These are phyloP conservation scores for Jimgerdemannia flammicorona DNA, from an alignment of 192 early-diverging fungal genomes.

Conservation along the genomic window DNA sequence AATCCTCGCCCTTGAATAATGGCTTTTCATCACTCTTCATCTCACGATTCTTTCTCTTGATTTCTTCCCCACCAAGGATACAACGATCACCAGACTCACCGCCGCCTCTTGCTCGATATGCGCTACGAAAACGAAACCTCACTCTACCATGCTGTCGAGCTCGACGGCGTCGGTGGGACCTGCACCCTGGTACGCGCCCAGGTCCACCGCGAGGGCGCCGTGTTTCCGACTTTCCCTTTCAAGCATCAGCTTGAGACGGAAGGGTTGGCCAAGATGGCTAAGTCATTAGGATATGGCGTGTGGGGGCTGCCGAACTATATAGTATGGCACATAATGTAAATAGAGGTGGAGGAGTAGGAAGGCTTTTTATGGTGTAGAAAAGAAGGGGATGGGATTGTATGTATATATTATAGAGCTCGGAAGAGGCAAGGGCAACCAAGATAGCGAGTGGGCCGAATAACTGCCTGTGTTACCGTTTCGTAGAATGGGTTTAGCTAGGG, in stretches of 20 bases:
- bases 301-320: conserved; percentile 58
- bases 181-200: conserved; percentile 61
- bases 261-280: conserved; percentile 67
- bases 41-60: background rate
- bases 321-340: conserved; percentile 42
- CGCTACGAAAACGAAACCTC: conserved; percentile 18
- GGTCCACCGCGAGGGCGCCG: conserved; percentile 62
- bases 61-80: conserved; percentile 29
- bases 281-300: conserved; percentile 53
- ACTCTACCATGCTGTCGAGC: conserved; percentile 36
- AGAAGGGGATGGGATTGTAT: background rate
- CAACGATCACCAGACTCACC: conserved; percentile 32
- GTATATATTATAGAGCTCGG: no score
- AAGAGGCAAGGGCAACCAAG: background rate
- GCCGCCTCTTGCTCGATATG: conserved; percentile 41
- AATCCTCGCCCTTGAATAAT: no score
- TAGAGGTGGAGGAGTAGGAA: background rate
- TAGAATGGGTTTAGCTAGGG: no score
- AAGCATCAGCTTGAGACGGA: conserved; percentile 67
- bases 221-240: conserved; percentile 56
- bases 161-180: conserved; percentile 67
- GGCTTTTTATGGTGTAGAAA: background rate
- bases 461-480: background rate
- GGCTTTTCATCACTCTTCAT: background rate
- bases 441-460: background rate